Percentiles rank a stretch among this genome's conserved stretches.
Conservation (phyloP, 352 stramenopile species). For the Phytophthora sp. region DNA sequence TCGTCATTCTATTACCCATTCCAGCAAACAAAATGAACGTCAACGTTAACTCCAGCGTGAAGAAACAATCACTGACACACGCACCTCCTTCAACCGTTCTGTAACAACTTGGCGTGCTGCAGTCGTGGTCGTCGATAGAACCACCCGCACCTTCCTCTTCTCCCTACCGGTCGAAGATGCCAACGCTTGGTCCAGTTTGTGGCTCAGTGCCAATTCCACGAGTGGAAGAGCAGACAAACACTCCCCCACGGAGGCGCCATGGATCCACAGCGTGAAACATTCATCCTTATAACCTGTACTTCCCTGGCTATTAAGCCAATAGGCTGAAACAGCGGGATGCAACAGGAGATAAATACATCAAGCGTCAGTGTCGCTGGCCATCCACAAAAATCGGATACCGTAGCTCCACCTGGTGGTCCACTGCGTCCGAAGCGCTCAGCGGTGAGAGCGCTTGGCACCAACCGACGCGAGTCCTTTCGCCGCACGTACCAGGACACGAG, state of each 20-base stretch:
- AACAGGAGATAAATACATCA: background rate
- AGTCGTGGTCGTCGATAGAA: constrained; percentile 77
- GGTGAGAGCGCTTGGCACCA: constrained; percentile 42
- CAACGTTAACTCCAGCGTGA: background rate
- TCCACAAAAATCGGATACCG: background rate
- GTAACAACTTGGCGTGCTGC: constrained; percentile 55
- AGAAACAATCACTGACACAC: background rate
- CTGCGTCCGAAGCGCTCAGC: constrained; percentile 63
- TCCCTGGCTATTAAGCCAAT: constrained; percentile 24
- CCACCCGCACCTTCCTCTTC: constrained; percentile 43
- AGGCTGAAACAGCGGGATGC: background rate
- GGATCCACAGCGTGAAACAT: constrained; percentile 69
- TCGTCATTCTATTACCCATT: constrained; percentile 26
- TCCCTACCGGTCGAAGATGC: constrained; percentile 1
- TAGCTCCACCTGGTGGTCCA: constrained; percentile 38
- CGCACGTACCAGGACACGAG: constrained; percentile 61
- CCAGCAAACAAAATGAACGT: background rate
- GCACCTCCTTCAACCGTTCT: constrained; percentile 28
- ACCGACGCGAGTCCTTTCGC: constrained; percentile 51
- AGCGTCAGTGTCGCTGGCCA: background rate
- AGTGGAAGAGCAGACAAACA: constrained; percentile 72
- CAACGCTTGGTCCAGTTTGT: constrained; percentile 13
- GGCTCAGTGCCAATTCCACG: constrained; percentile 53
- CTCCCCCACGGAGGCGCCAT: constrained; percentile 77
- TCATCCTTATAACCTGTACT: background rate